Evolutionary conservation across 352 stramenopile genomes (phyloP).

Genomic region (Globisporangium cystogenes): DNA sequence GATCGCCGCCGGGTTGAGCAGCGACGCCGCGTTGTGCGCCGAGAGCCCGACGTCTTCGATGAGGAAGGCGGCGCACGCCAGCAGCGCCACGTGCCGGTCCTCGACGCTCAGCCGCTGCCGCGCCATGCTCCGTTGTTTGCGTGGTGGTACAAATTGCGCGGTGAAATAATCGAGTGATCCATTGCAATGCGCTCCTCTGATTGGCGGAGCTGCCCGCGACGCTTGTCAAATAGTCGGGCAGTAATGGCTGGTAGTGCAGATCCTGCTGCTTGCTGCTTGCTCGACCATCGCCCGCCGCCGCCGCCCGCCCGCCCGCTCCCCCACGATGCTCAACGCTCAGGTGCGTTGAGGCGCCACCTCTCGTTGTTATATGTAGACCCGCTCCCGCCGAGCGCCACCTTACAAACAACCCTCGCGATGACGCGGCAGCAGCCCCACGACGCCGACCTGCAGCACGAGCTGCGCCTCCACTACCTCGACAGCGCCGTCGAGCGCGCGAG

Average conservation of each 20-base stretch:
- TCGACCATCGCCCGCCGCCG: no score
- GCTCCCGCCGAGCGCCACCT: no score
- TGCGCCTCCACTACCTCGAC: slow-evolving; percentile 64
- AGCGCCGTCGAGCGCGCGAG: slow-evolving; percentile 50
- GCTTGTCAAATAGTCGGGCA: no score
- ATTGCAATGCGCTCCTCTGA: no score
- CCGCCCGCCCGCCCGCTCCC: no score
- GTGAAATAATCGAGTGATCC: no score
- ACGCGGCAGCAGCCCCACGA: background rate
- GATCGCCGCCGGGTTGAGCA: background rate
- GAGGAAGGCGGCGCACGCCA: background rate
- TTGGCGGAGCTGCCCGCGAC: background rate
- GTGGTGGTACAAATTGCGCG: no score
- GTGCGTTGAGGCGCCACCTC: no score
- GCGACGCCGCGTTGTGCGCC: background rate
- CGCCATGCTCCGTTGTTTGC: background rate
- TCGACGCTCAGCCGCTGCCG: background rate
- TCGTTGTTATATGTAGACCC: no score
- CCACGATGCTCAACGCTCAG: background rate
- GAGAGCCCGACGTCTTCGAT: background rate
- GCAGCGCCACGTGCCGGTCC: background rate
- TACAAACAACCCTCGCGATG: no score
- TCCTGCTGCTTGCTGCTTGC: background rate
- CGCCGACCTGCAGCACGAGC: slow-evolving; percentile 23
- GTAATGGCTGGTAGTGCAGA: background rate